These are phyloP conservation scores for Saksenaea vasiformis DNA, from an alignment of 371 early-diverging fungal genomes.

Conservation along the genomic window DNA sequence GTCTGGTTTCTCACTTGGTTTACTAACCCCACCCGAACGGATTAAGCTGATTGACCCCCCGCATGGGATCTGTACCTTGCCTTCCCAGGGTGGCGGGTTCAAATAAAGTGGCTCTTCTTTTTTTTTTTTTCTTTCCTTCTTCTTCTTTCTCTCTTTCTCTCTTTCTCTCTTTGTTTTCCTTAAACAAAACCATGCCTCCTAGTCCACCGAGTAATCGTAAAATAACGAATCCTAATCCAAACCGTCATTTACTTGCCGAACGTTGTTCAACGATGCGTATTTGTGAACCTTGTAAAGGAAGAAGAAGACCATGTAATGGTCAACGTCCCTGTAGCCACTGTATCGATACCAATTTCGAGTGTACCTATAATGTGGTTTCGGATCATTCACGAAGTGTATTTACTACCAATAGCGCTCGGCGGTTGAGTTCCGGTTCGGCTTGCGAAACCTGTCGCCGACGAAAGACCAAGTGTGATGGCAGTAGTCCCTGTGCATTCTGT, in stretches of 20 bases:
- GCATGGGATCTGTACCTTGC: not conserved
- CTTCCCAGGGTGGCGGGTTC: not conserved
- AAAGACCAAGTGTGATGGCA: conserved; percentile 46
- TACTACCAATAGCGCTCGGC: conserved; percentile 26
- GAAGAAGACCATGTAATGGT: conserved; percentile 13
- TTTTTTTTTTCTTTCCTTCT: conserved; percentile 4
- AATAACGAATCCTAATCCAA: conserved; percentile 9
- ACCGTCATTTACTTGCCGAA: conserved; percentile 13
- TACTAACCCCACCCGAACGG: not conserved
- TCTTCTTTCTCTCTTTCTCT: conserved; percentile 3
- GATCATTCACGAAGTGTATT: conserved; percentile 15
- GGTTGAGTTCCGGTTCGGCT: conserved; percentile 40
- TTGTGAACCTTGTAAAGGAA: conserved; percentile 15
- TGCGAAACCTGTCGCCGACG: conserved; percentile 44
- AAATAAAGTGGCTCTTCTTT: not conserved
- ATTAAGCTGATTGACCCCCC: not conserved
- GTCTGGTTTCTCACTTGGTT: not conserved
- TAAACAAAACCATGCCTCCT: conserved; percentile 1
- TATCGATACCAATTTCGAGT: conserved; percentile 21
- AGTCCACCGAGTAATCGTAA: conserved; percentile 10
- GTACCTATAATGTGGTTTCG: conserved; percentile 27
- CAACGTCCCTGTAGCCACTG: conserved; percentile 15
- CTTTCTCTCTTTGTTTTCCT: not conserved
- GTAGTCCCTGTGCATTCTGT: conserved; percentile 39
- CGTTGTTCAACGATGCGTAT: conserved; percentile 10